These are phyloP conservation scores for Spizellomyces sp. DNA, from an alignment of 192 early-diverging fungal genomes.

Conservation along the genomic window DNA sequence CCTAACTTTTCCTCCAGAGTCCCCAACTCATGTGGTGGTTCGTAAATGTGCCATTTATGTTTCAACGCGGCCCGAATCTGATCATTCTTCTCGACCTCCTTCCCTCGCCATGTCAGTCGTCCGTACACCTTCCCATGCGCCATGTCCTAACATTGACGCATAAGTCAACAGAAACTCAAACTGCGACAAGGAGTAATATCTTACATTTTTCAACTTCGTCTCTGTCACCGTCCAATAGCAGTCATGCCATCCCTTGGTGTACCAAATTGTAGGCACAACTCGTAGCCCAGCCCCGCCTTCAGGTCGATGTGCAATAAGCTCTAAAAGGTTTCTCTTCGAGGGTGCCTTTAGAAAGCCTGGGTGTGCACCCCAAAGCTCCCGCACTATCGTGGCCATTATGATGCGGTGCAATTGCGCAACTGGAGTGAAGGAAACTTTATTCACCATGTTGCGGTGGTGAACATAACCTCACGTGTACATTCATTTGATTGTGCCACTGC, in stretches of 20 bases:
- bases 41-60: conserved; percentile 26
- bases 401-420: too few species aligned
- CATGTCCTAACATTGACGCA: too few species aligned
- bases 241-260: conserved; percentile 16
- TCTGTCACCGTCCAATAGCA: conserved; percentile 16
- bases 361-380: conserved; percentile 17
- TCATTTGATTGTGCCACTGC: too few species aligned
- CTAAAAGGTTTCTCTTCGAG: conserved; percentile 14
- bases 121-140: conserved; percentile 8
- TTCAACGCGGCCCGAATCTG: conserved; percentile 13
- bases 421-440: too few species aligned
- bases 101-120: conserved; percentile 21
- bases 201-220: conserved; percentile 11
- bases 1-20: conserved; percentile 16
- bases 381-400: conserved; percentile 23
- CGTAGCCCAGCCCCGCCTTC: conserved; percentile 13
- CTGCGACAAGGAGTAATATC: not conserved
- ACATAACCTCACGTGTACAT: too few species aligned
- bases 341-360: conserved; percentile 21
- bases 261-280: conserved; percentile 22
- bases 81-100: not conserved
- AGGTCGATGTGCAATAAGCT: conserved; percentile 27
- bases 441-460: too few species aligned
- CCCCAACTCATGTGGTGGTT: conserved; percentile 18
- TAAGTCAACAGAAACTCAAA: too few species aligned